Base-by-base conservation (phyloP, 1,139 yeast species). In the Yamadazyma sp. region DNA sequence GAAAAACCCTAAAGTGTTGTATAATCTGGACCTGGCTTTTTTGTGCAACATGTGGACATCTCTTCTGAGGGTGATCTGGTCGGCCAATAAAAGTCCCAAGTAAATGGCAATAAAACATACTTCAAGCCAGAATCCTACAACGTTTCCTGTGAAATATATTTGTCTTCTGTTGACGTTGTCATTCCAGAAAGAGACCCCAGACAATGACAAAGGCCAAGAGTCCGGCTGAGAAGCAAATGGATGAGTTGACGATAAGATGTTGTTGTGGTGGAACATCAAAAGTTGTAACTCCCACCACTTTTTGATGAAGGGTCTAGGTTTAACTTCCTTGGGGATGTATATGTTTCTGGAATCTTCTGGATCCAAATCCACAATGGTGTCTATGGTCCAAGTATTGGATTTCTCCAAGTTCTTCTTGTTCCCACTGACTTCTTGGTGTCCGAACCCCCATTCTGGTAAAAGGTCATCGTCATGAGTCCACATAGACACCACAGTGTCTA, bases 161-260 rank as follows among this genome's bases (percentile, higher is more conserved):
- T 94, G 98, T 55, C 69, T 71, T 50, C 71, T 77, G 43, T 58
- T 59, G 3, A 66, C 71, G 46, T 81, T 80, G 45, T 87, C 82
- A 34, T 95, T 89, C 96, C 98, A 92, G 75, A 92, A 92, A 1
- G 97, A 88, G 23, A 92, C 97, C 50, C 99, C 99, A 11, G 87
- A 79, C 40, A 85, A 64, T 34, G 94, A 78, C 50, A 87, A 75
- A n/a, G 98, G 98, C 99, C 99, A 92, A 6, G 85, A 69, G 48
- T 82, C 79, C 4, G 99, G 99, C 48, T 82, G 84, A 4, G 97
- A 87, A 7, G 98, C 96, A 69, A 87, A 94, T 36, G 99, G 99
- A 62, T 92, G 99, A 29, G 87, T 88, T 14, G 92, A 75, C 4
- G 92, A 77, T 51, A 92, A 73, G 51, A 84, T 81, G 63, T 91